Evolutionary conservation across 129 eudicot genomes (phyloP), one percentile per base, ranked within the genome.

Genomic region (Saposhnikovia divaricata): DNA sequence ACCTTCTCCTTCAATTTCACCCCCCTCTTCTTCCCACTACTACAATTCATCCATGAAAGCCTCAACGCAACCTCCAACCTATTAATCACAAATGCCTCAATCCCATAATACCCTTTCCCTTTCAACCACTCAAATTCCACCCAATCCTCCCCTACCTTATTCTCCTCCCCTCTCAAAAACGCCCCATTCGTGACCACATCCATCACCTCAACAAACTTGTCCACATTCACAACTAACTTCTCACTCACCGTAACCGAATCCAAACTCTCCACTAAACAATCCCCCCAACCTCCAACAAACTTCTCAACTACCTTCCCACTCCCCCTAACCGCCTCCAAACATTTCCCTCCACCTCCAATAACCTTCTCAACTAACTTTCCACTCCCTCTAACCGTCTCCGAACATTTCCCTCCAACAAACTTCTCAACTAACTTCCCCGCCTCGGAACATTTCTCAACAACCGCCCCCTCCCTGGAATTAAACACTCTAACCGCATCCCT

Each of bases 81-180:
- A 83, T 94, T 94, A 23, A 76, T 96, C 81, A 91, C 91, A 82
- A 90, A 94, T 9, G 86, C 97, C 86, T 91, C 98, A 77, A 94
- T 15, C n/a, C 96, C 87, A 68, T 91, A 94, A 87, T 91, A 94
- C 46, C 98, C 98, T 51, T 86, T 94, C 39, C n/a, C 93, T 70
- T 89, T 94, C 85, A 94, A 82, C 98, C 98, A 94, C 78, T 81
- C 85, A 75, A 91, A 65, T 55, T 94, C 98, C 85, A 80, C 84
- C 97, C 97, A 85, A 15, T 89, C 86, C 16, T 42, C 53, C 9
- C 88, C 83, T 77, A 93, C 79, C 79, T 74, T 89, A 77, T 82
- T 83, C 75, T 83, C 97, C 48, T 88, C 98, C 37, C 93, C 90
- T 79, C 96, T 89, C 92, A 94, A 84, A 88, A 91, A 94, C 81